Evolutionary conservation across 371 early-diverging fungal genomes (phyloP).

Genomic region (Entomophthora muscae): DNA sequence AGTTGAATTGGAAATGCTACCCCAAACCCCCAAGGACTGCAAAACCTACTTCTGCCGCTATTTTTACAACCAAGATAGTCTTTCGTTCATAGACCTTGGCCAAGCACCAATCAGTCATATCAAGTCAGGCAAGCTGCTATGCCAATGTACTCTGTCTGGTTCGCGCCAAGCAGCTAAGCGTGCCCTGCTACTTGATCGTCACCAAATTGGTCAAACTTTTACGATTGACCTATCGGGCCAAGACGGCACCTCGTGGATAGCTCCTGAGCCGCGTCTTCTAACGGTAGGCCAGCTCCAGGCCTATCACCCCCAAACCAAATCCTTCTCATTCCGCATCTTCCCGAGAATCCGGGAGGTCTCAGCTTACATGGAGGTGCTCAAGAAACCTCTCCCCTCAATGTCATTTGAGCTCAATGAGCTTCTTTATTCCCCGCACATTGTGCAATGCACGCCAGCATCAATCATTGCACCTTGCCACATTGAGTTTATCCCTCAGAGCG

Average conservation of each 20-base stretch:
- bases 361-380: not conserved
- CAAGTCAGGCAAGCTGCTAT: not conserved
- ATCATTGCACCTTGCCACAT: not conserved
- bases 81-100: slow-evolving; percentile 9
- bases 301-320: not conserved
- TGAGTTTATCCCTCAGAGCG: not conserved
- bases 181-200: slow-evolving; percentile 7
- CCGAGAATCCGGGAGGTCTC: not conserved
- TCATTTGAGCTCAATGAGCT: not conserved
- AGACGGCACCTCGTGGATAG: not conserved
- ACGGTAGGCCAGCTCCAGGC: not conserved
- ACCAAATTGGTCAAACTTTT: not conserved
- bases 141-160: not conserved
- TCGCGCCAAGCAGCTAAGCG: not conserved
- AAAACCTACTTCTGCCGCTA: slow-evolving; percentile 13
- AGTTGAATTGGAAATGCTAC: slow-evolving; percentile 8
- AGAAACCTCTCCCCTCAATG: not conserved
- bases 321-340: slow-evolving; percentile 3
- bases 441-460: not conserved
- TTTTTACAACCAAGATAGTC: slow-evolving; percentile 11
- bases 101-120: not conserved
- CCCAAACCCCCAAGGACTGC: not conserved
- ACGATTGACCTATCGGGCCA: not conserved
- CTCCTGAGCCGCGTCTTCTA: not conserved
- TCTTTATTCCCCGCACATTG: not conserved